These are phyloP conservation scores for Fonsecaea pedrosoi DNA, from an alignment of 2,329 filamentous ascomycete species.

Conservation along the genomic window DNA sequence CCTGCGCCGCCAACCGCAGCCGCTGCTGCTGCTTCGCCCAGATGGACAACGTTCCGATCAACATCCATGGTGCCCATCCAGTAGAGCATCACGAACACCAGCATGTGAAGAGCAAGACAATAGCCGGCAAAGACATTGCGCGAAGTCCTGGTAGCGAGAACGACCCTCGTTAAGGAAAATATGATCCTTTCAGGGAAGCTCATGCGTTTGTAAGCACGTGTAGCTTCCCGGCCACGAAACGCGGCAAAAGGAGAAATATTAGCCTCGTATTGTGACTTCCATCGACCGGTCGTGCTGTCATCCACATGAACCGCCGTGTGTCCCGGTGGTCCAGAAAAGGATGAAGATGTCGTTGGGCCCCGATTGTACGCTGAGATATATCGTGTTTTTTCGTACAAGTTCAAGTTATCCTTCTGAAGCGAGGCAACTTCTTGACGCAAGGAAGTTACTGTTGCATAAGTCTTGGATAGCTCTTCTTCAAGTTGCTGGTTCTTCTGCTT, in stretches of 20 bases:
- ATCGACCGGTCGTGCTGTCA: conserved; percentile 77
- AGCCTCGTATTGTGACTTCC: conserved; percentile 90
- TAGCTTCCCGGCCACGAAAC: conserved; percentile 91
- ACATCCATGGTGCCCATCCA: conserved; percentile 75
- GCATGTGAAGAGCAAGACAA: conserved; percentile 82
- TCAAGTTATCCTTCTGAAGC: conserved; percentile 93
- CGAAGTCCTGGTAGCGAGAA: conserved; percentile 86
- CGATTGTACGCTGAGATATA: conserved; percentile 95
- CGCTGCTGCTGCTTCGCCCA: conserved; percentile 57
- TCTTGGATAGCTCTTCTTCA: conserved; percentile 85
- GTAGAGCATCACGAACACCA: conserved; percentile 87
- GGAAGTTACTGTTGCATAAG: conserved; percentile 80
- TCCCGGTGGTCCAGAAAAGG: conserved; percentile 65
- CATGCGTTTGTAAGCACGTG: conserved; percentile 90
- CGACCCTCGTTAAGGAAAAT: conserved; percentile 87
- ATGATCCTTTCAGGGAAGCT: conserved; percentile 87
- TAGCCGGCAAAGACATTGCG: conserved; percentile 94
- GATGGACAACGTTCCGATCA: conserved; percentile 65
- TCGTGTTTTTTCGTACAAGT: conserved; percentile 94
- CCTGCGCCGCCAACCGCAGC: conserved; percentile 39
- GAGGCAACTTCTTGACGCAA: conserved; percentile 89
- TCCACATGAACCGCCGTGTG: conserved; percentile 72
- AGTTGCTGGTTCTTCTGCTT: conserved; percentile 93
- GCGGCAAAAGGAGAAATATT: conserved; percentile 95
- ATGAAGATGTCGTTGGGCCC: conserved; percentile 66